Evolutionary conservation across 78 protist species (phyloP).

Genomic region (Speleostelium caveatum): DNA sequence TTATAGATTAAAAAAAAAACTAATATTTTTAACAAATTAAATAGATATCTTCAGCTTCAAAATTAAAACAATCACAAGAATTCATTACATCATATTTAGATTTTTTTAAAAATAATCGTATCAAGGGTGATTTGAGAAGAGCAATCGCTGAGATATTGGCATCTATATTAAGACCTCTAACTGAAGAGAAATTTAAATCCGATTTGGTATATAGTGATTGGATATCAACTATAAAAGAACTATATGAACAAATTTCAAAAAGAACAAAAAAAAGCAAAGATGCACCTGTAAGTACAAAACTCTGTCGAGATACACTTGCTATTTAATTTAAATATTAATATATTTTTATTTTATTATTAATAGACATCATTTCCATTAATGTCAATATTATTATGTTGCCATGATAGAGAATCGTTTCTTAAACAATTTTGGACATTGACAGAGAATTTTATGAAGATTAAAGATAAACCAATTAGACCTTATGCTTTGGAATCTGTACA

Average conservation of each 20-base stretch:
- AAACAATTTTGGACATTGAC: conserved; percentile 63
- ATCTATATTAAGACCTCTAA: conserved; percentile 58
- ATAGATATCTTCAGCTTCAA: conserved; percentile 63
- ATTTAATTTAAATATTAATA: neutral
- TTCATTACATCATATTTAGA: conserved; percentile 53
- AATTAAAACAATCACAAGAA: conserved; percentile 74
- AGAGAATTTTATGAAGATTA: conserved; percentile 61
- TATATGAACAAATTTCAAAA: conserved; percentile 53
- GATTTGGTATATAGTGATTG: conserved; percentile 58
- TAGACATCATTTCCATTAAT: conserved; percentile 79
- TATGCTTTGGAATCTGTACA: conserved; percentile 63
- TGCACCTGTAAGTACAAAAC: conserved; percentile 24
- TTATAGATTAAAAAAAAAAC: too few species aligned
- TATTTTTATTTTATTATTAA: neutral
- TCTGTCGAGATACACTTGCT: neutral
- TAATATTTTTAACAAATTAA: too few species aligned
- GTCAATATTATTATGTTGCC: conserved; percentile 73
- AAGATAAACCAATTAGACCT: conserved; percentile 64
- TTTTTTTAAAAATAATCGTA: conserved; percentile 50
- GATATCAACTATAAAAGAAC: conserved; percentile 39
- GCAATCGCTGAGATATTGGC: conserved; percentile 62
- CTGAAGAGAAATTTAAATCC: conserved; percentile 70
- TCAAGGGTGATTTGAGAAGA: conserved; percentile 71
- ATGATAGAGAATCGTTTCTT: conserved; percentile 64
- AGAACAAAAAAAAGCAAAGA: conserved; percentile 66